Base-by-base conservation (phyloP, 345 rosid species). In the Aurinia saxatilis region DNA sequence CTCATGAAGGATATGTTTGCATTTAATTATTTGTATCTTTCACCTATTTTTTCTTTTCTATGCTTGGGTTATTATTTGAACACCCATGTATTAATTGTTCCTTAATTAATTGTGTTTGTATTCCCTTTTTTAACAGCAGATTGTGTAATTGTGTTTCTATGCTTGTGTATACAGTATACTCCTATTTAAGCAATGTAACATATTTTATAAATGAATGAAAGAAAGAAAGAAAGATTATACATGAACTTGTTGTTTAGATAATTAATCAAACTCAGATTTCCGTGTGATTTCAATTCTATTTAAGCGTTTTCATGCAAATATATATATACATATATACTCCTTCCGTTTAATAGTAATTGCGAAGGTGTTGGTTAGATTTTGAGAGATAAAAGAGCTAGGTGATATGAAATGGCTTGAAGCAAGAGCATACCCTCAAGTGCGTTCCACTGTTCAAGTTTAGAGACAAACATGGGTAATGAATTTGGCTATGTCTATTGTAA, bases 21-120 rank as follows among this genome's bases (percentile, higher is more conserved):
- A 35, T 61, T 13, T 36, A n/a, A n/a, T n/a, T n/a, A 9, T 2
- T 15, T 48, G 18, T 67, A 57, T 38, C 10, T 38, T 17, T 66
- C 48, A 66, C 55, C 16, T 29, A 29, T 21, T 65, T n/a, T 57
- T 57, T 17, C 13, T 14, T 38, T 50, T 38, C 10, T 57, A 39
- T 48, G 35, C 13, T n/a, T 67, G 72, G 65, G 50, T 27, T 38
- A 7, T 14, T 38, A 57, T 0, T 47, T 48, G 42, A 48, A 13
- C 13, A 48, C 35, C 57, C 35, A 48, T 41, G 27, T 29, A 29
- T 56, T 57, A 67, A n/a, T n/a, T n/a, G n/a, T 48, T 48, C 41
- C 45, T 47, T n/a, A 46, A 47, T 29, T 66, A 37, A 18, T 47
- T 56, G 40, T 27, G 41, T 10, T 46, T 66, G 23, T 34, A 34